Evolutionary conservation across 2,329 filamentous ascomycete genomes (phyloP), one percentile per base, ranked within the genome.

Genomic region (Hortaea werneckii): DNA sequence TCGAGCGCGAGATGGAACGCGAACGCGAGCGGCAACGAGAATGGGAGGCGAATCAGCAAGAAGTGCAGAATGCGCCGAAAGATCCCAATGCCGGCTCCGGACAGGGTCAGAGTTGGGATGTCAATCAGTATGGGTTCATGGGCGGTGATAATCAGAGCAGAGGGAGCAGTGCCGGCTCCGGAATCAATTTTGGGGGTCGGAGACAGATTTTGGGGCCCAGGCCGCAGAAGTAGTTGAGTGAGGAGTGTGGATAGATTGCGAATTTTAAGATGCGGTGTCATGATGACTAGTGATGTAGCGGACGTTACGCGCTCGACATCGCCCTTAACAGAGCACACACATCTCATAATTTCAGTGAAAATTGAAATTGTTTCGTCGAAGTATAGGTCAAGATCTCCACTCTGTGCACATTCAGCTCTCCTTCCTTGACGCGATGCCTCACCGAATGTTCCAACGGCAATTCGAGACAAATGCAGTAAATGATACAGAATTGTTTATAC

Each of bases 1-100:
- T 88, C 1, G 85, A 88, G 66, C 78, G 82, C 28, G 85, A 89
- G 65, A 87, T 88, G 82, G 84, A 89, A 63, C 72, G 83, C 61
- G 85, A 89, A 65, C 74, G 85, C 6, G 78, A 87, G 67, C 73
- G 84, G 10, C 85, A 89, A 66, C 75, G 74, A 46, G 85, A 89
- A 62, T 89, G 86, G 86, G 85, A 92, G 63, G 79, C 85, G 51
- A 71, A 79, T 1, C 37, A n/a, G 37, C 86, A 90, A 65, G 77
- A 53, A 77, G 79, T 12, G 76, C 20, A 78, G 20, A 74, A 74
- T 45, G 73, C 77, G 0, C 70, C 72, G 5, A 72, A 70, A 30
- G 69, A 75, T 12, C 65, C 67, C 1, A 74, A 76, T 10, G 79
- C 83, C 26, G 82, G 82, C 0, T 76, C 79, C 37, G 80, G 79